A percentile compares a stretch with the other conserved stretches of the same genome.
Evolutionary conservation across 73 alveolate genomes (phyloP).

Genomic region (Paramecium sonneborni): DNA sequence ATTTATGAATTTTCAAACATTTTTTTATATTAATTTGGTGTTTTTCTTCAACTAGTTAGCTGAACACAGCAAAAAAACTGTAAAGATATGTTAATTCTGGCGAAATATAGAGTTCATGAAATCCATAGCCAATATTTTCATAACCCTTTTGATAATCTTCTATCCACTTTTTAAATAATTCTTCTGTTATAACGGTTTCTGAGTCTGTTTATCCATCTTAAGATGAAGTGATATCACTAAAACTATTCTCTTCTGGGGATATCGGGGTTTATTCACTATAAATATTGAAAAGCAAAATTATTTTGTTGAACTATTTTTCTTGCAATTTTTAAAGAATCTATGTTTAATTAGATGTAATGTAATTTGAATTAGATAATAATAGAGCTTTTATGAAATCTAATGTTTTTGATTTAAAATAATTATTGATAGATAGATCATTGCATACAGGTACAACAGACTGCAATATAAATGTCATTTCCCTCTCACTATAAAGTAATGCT

Average conservation of each 20-base stretch:
- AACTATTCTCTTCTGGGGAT: not conserved
- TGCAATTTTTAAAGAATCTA: not conserved
- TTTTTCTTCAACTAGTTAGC: not conserved
- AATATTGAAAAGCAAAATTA: not conserved
- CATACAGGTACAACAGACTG: not conserved
- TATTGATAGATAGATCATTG: not conserved
- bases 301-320: not conserved
- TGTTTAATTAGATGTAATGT: not conserved
- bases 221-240: not conserved
- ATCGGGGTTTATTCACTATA: not conserved
- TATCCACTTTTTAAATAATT: not conserved
- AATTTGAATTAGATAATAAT: not conserved
- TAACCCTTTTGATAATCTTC: not conserved
- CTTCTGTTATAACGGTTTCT: not conserved
- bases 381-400: not conserved
- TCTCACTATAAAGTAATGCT: not conserved
- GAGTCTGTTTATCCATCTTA: not conserved
- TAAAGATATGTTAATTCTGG: slow-evolving; percentile 27
- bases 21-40: not conserved
- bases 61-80: not conserved
- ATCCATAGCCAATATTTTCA: not conserved
- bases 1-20: slow-evolving; percentile 3
- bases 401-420: slow-evolving; percentile 8
- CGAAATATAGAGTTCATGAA: not conserved
- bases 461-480: not conserved